These are phyloP conservation scores for Pseudocercospora fijiensis DNA, from an alignment of 2,329 filamentous ascomycete genomes.

Conservation along the genomic window DNA sequence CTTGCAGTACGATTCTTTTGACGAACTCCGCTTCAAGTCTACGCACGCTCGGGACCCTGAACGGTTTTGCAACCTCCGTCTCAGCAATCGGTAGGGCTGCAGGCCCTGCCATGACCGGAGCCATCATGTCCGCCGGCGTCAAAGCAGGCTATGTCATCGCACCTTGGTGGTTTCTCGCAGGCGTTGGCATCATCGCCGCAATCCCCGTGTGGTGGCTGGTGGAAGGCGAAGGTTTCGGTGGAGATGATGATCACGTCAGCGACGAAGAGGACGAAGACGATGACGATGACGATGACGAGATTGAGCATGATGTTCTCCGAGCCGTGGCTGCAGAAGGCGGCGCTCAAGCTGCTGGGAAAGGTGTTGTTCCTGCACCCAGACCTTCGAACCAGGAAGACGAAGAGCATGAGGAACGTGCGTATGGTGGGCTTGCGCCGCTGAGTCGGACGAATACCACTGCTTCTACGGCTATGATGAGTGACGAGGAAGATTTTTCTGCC, in stretches of 20 bases:
- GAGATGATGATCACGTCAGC: slow-evolving; percentile 40
- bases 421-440: slow-evolving; percentile 39
- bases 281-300: slow-evolving; percentile 16
- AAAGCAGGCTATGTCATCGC: slow-evolving; percentile 72
- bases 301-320: slow-evolving; percentile 16
- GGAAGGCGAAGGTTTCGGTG: slow-evolving; percentile 67
- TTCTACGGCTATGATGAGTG: slow-evolving; percentile 28
- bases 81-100: slow-evolving; percentile 75
- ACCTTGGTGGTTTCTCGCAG: slow-evolving; percentile 76
- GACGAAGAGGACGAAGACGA: slow-evolving; percentile 38
- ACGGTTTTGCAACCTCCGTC: slow-evolving; percentile 83
- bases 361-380: slow-evolving; percentile 14
- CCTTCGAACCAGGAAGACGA: slow-evolving; percentile 23
- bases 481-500: slow-evolving; percentile 25
- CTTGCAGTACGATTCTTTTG: slow-evolving; percentile 82
- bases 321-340: slow-evolving; percentile 26
- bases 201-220: slow-evolving; percentile 72
- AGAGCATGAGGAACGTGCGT: slow-evolving; percentile 37
- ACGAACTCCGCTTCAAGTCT: slow-evolving; percentile 81
- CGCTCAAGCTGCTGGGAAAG: slow-evolving; percentile 28
- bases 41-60: slow-evolving; percentile 78
- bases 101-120: slow-evolving; percentile 73
- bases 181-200: slow-evolving; percentile 63
- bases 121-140: slow-evolving; percentile 73
- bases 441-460: slow-evolving; percentile 36